These are phyloP conservation scores for Zygosaccharomyces pseudobailii DNA, from an alignment of 1,139 yeast genomes.

Conservation along the genomic window DNA sequence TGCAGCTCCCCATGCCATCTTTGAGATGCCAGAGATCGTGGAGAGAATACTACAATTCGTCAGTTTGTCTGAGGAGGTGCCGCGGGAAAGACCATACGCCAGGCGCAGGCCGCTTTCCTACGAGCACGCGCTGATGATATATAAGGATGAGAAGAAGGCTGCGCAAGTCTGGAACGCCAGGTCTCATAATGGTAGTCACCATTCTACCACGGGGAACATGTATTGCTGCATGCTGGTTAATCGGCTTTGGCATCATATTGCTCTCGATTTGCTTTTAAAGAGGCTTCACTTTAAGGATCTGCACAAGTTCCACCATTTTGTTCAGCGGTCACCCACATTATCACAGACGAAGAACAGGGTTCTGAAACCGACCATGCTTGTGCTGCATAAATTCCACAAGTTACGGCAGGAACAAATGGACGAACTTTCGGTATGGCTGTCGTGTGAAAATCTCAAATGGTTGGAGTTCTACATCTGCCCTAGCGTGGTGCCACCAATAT, in stretches of 20 bases:
- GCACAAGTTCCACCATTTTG: slow-evolving; percentile 44
- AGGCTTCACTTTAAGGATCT: slow-evolving; percentile 53
- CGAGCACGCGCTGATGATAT: slow-evolving; percentile 54
- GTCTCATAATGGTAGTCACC: slow-evolving; percentile 6
- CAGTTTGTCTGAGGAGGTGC: slow-evolving; percentile 47
- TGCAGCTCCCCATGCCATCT: slow-evolving; percentile 42
- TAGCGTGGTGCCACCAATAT: slow-evolving; percentile 50
- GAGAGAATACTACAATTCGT: slow-evolving; percentile 55
- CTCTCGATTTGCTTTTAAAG: slow-evolving; percentile 51
- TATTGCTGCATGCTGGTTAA: slow-evolving; percentile 65
- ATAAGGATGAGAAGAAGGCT: slow-evolving; percentile 54
- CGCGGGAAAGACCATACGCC: slow-evolving; percentile 54
- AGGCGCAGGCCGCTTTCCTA: slow-evolving; percentile 65
- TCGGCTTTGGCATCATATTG: slow-evolving; percentile 55
- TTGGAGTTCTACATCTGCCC: slow-evolving; percentile 86
- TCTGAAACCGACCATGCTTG: slow-evolving; percentile 40
- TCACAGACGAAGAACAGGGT: slow-evolving; percentile 4
- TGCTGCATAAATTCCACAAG: slow-evolving; percentile 46
- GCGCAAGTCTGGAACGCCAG: slow-evolving; percentile 43
- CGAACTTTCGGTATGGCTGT: slow-evolving; percentile 36
- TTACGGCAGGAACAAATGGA: slow-evolving; percentile 45
- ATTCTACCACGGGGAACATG: background rate
- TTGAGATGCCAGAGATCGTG: slow-evolving; percentile 74
- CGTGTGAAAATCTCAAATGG: slow-evolving; percentile 52
- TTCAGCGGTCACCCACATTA: slow-evolving; percentile 10